Conservation (phyloP, 345 rosid genomes). For the Abelmoschus esculentus region DNA sequence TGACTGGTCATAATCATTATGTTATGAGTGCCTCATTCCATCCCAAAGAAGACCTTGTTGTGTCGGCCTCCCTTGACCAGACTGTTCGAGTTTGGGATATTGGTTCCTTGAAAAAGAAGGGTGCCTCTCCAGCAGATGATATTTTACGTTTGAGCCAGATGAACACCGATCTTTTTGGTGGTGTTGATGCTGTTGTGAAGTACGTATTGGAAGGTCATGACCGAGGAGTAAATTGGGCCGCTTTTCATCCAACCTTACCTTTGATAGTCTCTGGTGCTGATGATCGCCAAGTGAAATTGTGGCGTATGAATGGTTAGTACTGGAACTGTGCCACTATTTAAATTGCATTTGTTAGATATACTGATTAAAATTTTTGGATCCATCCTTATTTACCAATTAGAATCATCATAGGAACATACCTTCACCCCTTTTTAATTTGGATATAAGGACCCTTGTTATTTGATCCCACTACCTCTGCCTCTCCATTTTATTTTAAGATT, state of each 20-base stretch:
- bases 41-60: constrained; percentile 94
- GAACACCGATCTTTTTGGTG: constrained; percentile 93
- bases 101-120: constrained; percentile 77
- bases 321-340: background rate
- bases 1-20: constrained; percentile 96
- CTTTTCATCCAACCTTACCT: constrained; percentile 96
- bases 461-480: background rate
- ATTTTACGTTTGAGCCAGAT: constrained; percentile 76
- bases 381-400: background rate
- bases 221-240: constrained; percentile 97
- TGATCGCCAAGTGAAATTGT: constrained; percentile 93
- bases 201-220: constrained; percentile 98
- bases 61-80: constrained; percentile 92
- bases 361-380: background rate
- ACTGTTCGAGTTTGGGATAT: constrained; percentile 99
- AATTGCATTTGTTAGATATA: background rate
- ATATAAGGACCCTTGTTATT: background rate
- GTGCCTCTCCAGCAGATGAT: constrained; percentile 89
- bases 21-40: constrained; percentile 99
- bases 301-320: constrained; percentile 93
- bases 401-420: background rate
- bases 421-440: background rate
- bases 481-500: background rate
- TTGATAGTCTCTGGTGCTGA: constrained; percentile 96
- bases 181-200: constrained; percentile 94